Percentiles rank a stretch among this genome's conserved stretches.
These are phyloP conservation scores for Tetrahymena elliotti DNA, from an alignment of 73 alveolate species.

Conservation along the genomic window DNA sequence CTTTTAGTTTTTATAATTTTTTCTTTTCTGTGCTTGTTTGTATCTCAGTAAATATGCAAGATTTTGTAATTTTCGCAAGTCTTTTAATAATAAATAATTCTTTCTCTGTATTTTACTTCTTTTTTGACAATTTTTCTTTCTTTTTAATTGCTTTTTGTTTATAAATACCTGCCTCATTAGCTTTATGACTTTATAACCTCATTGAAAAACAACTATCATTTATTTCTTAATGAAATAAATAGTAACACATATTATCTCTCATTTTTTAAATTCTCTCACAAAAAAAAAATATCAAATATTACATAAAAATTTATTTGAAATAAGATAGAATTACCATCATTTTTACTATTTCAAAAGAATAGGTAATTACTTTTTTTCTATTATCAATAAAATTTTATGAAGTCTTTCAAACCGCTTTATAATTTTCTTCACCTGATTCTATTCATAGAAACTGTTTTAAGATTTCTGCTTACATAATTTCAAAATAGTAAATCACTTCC, in stretches of 20 bases:
- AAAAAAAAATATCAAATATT: not conserved
- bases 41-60: not conserved
- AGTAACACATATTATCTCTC: not conserved
- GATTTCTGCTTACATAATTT: not conserved
- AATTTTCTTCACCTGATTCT: not conserved
- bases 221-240: too few relatives aligned
- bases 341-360: not conserved
- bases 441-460: too few relatives aligned
- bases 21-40: not conserved
- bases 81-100: not conserved
- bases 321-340: not conserved
- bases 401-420: not conserved
- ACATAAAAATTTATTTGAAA: not conserved
- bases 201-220: not conserved
- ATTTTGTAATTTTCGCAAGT: not conserved
- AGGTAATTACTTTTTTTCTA: not conserved
- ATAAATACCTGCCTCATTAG: not conserved
- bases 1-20: not conserved
- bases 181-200: not conserved
- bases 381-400: too few relatives aligned
- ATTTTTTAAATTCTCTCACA: not conserved
- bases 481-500: not conserved
- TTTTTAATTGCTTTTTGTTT: not conserved
- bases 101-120: not conserved
- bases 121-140: not conserved